Evolutionary conservation across 2,329 filamentous ascomycete genomes (phyloP), one percentile per base, ranked within the genome.

Genomic region (Fusarium oxysporum): DNA sequence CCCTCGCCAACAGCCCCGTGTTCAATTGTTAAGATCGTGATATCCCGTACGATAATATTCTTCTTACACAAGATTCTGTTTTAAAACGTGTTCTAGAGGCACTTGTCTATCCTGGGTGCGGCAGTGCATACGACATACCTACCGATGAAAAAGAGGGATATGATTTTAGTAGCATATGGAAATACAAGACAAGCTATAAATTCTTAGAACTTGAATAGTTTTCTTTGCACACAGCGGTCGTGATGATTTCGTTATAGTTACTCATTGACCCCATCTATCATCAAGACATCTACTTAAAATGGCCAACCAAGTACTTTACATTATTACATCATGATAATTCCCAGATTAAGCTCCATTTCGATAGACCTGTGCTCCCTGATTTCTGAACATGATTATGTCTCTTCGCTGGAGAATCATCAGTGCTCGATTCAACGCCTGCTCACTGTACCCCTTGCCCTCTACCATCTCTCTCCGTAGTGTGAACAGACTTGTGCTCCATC

Each of bases 391-490:
- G 77, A 96, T 91, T 5, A 93, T 97, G 77, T 98, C 96, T 75
- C 95, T 89, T 78, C 95, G 88, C 81, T 97, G 93, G 83, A 99
- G 83, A 19, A 98, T 89, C 84, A 96, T 91, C 76, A 99, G 81
- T 2, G 96, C 94, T 75, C 96, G 86, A 74, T 95, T 95, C 35
- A 99, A 87, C 21, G 91, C 92, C 80, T 94, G 92, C 82, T 98
- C 96, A 72, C 90, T 94, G 82, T 96, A 98, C 0, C 94, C 94
- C 81, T 95, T 94, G 19, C 92, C 92, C 78, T 97, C 95, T 10
- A 97, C 94, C 86, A 98, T 95, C 81, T 99, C 96, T 50, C 94
- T 89, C 71, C 93, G 90, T 74, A 99, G 83, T 4, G 94, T 97
- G 0, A 93, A 92, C 65, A 98, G 83, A 78, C 93, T 97, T 3